Percentiles rank a stretch among this genome's conserved stretches.
Evolutionary conservation across 106 monocot genomes (phyloP).

Genomic region (Ottelia alismoides): DNA sequence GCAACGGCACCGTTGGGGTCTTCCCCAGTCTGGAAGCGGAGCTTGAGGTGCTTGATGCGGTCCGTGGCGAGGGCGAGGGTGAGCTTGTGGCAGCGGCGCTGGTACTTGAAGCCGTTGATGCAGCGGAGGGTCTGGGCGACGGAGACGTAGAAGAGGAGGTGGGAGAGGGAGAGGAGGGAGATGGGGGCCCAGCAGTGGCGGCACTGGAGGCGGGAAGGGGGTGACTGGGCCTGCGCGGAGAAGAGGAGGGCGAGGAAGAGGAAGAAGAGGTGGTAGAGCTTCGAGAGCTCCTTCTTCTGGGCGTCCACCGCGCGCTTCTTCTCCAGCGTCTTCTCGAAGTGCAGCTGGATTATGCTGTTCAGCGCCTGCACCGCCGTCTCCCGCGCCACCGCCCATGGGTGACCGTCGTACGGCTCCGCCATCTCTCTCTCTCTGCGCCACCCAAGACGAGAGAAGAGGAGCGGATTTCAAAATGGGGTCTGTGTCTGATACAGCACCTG

Average conservation of each 20-base stretch:
- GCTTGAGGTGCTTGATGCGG: constrained; percentile 46
- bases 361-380: constrained; percentile 69
- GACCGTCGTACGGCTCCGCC: constrained; percentile 3
- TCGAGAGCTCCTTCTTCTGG: constrained; percentile 87
- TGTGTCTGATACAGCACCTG: too few relatives aligned
- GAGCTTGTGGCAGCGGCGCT: constrained; percentile 95
- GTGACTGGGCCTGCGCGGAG: constrained; percentile 17
- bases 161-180: constrained; percentile 61
- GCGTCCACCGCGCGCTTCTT: constrained; percentile 74
- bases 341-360: constrained; percentile 82
- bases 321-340: constrained; percentile 96
- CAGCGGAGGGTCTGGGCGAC: constrained; percentile 89
- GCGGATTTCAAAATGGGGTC: too few relatives aligned
- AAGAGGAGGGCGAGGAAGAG: constrained; percentile 65
- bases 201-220: constrained; percentile 56
- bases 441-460: too few relatives aligned
- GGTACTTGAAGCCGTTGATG: constrained; percentile 94
- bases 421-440: too few relatives aligned
- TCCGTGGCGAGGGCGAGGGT: constrained; percentile 89
- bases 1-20: not conserved
- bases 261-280: constrained; percentile 78
- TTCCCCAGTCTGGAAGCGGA: constrained; percentile 8
- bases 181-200: constrained; percentile 86
- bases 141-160: constrained; percentile 79
- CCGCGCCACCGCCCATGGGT: constrained; percentile 18